Conservation (phyloP, 164 flowering plant species). For the Umbellularia californica region DNA sequence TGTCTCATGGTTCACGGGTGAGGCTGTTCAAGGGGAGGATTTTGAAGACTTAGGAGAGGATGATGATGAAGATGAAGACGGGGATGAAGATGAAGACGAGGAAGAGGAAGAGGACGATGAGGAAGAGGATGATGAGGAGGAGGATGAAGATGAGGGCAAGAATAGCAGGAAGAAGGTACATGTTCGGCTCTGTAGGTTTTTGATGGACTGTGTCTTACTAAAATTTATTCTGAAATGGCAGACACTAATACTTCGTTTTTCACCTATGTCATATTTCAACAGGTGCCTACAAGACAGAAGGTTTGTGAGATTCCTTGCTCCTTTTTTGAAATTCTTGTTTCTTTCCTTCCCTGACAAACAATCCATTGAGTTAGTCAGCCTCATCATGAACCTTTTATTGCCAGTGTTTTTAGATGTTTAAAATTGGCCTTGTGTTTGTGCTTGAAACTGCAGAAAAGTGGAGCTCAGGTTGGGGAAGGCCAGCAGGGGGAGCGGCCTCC, state of each 20-base stretch:
- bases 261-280: slow-evolving; percentile 13
- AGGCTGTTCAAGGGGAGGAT: slow-evolving; percentile 63
- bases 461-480: slow-evolving; percentile 33
- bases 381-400: neutral
- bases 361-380: slow-evolving; percentile 14
- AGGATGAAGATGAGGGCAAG: slow-evolving; percentile 52
- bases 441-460: slow-evolving; percentile 39
- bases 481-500: slow-evolving; percentile 26
- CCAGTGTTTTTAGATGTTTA: neutral
- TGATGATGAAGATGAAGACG: slow-evolving; percentile 58
- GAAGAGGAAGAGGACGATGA: slow-evolving; percentile 64
- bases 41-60: slow-evolving; percentile 42
- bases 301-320: slow-evolving; percentile 10
- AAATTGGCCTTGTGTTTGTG: neutral
- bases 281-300: slow-evolving; percentile 34
- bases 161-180: slow-evolving; percentile 45
- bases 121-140: slow-evolving; percentile 56
- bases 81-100: slow-evolving; percentile 57
- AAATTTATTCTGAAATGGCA: neutral
- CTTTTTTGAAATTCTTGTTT: neutral
- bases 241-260: neutral
- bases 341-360: neutral
- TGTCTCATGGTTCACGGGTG: slow-evolving; percentile 85
- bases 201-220: neutral
- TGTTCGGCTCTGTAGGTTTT: too few relatives aligned